Base-by-base conservation (phyloP, 495 filamentous ascomycete genomes). In the Hypoxylon perforatum region DNA sequence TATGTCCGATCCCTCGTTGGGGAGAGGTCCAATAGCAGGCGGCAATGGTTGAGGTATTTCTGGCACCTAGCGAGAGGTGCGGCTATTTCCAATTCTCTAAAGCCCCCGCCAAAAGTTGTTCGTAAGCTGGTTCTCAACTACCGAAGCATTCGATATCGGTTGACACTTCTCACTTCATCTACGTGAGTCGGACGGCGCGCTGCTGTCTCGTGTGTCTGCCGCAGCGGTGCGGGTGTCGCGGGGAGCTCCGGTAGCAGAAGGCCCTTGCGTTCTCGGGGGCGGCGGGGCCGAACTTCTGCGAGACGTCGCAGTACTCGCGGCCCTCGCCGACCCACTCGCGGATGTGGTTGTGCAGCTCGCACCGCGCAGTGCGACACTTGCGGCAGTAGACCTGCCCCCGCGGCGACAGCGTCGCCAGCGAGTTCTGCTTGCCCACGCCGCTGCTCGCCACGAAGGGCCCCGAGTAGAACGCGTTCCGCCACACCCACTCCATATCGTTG, bases 401-500 rank as follows among this genome's bases (percentile, higher is more conserved):
- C 10, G 81, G 71, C 18, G 79, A 75, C 23, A 82, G 62, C 56
- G 67, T 68, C 17, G 77, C 74, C 25, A 82, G 73, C 35, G 74
- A 70, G 44, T 67, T 67, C 67, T 72, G 73, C 65, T 76, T 71
- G 68, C 67, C 67, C 11, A 52, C 44, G 41, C 61, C 60, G 61
- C 67, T 65, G 73, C 50, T 12, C 39, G 62, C 45, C 39, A 76
- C 53, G 46, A 80, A 69, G 10, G 71, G 76, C 1, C 77, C 81
- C 5, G 58, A 63, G 18, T 59, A 44, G 28, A 63, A 49, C 3
- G 82, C 77, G 19, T 82, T 65, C 52, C 82, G 78, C 83, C 83
- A 86, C 33, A 82, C 82, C 75, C 81, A 82, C 65, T 86, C 84
- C 53, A 85, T 79, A 47, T 83, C 78, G 71, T 86, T 86, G 19